These are phyloP conservation scores for Eutrema salsugineum DNA, from an alignment of 441 rosid species.

Conservation along the genomic window DNA sequence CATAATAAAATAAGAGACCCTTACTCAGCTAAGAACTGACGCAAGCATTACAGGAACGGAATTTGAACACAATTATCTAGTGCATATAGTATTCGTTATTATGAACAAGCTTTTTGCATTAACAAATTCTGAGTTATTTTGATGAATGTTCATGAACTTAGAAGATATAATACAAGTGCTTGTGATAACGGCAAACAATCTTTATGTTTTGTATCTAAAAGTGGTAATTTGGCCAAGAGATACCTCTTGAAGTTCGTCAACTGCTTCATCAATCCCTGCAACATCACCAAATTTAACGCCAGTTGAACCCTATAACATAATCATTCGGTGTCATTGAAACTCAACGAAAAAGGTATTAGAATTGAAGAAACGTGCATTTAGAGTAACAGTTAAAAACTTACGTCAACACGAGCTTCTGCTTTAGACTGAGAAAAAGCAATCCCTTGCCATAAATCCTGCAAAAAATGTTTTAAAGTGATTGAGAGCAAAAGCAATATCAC, in stretches of 20 bases:
- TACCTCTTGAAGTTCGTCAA: slow-evolving; percentile 98
- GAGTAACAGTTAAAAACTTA: slow-evolving; percentile 34
- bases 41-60: not conserved
- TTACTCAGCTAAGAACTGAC: not conserved
- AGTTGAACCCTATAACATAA: slow-evolving; percentile 75
- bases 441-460: slow-evolving; percentile 97
- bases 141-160: not conserved
- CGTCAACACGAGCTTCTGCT: slow-evolving; percentile 99
- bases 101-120: not conserved
- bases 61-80: not conserved
- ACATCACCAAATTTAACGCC: slow-evolving; percentile 88
- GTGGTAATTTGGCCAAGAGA: not conserved
- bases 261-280: slow-evolving; percentile 98
- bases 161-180: not conserved
- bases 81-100: not conserved
- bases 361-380: not conserved
- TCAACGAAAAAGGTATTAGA: slow-evolving; percentile 10
- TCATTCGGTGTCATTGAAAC: slow-evolving; percentile 17
- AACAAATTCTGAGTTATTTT: not conserved
- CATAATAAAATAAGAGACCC: not conserved
- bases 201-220: not conserved
- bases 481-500: not conserved
- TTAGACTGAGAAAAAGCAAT: slow-evolving; percentile 94
- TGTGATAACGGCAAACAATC: not conserved
- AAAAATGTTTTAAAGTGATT: slow-evolving; percentile 18